Conservation (phyloP, 2,329 filamentous ascomycete genomes). For the Claviceps maximensis region DNA sequence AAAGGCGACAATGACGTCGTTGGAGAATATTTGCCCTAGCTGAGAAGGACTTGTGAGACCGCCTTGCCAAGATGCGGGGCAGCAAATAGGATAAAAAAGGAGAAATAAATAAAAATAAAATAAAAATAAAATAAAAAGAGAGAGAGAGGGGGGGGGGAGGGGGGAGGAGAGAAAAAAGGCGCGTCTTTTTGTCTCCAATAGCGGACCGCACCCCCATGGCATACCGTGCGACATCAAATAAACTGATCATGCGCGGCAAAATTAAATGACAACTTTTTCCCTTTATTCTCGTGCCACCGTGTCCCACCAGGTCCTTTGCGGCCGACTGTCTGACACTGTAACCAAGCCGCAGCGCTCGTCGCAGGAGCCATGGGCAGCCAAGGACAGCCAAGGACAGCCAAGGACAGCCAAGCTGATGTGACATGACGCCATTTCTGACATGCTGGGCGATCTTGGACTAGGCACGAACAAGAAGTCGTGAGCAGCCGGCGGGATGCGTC, state of each 20-base stretch:
- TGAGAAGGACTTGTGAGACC: too few relatives aligned
- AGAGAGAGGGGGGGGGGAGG: too few relatives aligned
- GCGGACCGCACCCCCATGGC: conserved; percentile 38
- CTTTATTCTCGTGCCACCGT: conserved; percentile 41
- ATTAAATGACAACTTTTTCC: conserved; percentile 27
- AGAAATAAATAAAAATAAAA: conserved; percentile 25
- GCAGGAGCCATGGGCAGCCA: conserved; percentile 32
- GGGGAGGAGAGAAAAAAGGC: too few relatives aligned
- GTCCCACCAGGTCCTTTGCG: conserved; percentile 49
- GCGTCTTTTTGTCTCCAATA: conserved; percentile 19
- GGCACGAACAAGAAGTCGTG: too few relatives aligned
- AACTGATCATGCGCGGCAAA: conserved; percentile 46
- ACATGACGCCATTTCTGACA: background rate
- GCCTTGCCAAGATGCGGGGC: conserved; percentile 17
- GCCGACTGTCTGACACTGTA: conserved; percentile 32
- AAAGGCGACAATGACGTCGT: conserved; percentile 34
- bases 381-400: too few relatives aligned
- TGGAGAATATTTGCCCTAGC: conserved; percentile 40
- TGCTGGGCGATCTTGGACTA: background rate
- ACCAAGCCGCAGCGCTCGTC: conserved; percentile 30
- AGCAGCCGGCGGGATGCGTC: too few relatives aligned
- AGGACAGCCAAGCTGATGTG: conserved; percentile 14
- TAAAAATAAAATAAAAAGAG: too few relatives aligned
- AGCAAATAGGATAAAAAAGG: conserved; percentile 19
- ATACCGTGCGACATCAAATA: conserved; percentile 43